Percentiles rank a stretch among this genome's conserved stretches.
These are phyloP conservation scores for Athelia sp. DNA, from an alignment of 1,284 basidiomycete genomes.

Conservation along the genomic window DNA sequence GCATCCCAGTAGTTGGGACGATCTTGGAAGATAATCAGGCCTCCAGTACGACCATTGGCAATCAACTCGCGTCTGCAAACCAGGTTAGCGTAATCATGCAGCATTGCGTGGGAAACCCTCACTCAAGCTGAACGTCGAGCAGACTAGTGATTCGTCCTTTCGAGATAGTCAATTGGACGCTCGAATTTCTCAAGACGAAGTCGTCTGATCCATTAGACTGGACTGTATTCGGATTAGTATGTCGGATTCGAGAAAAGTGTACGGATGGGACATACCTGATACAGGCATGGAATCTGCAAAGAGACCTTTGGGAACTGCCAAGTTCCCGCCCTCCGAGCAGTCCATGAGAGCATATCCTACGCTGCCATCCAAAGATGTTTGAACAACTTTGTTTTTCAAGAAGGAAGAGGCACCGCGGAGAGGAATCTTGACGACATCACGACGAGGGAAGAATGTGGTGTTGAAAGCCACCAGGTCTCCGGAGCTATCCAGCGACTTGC, in stretches of 20 bases:
- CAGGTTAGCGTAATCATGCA: no score
- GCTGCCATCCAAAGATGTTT: conserved; percentile 59
- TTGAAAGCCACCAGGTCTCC: conserved; percentile 68
- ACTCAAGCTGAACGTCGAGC: conserved; percentile 69
- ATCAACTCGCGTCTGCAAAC: conserved; percentile 81
- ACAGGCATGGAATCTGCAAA: conserved; percentile 49
- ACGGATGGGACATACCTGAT: conserved; percentile 43
- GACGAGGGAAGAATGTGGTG: conserved; percentile 72
- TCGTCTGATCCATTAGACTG: conserved; percentile 58
- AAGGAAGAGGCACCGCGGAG: conserved; percentile 34
- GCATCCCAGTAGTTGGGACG: conserved; percentile 85
- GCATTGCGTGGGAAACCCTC: no score
- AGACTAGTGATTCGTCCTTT: conserved; percentile 82
- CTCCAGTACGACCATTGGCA: conserved; percentile 68
- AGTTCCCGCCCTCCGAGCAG: conserved; percentile 37
- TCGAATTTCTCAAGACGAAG: conserved; percentile 68
- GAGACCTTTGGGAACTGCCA: conserved; percentile 38
- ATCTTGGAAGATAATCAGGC: conserved; percentile 88
- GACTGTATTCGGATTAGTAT: conserved; percentile 27
- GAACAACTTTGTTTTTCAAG: conserved; percentile 51
- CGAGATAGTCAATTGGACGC: conserved; percentile 71
- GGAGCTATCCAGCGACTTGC: conserved; percentile 28
- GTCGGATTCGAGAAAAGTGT: neutral
- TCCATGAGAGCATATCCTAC: conserved; percentile 67
- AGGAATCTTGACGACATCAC: conserved; percentile 71